Evolutionary conservation across 2,329 filamentous ascomycete species (phyloP), one percentile per base, ranked within the genome.

Genomic region (Colletotrichum brevisporum): DNA sequence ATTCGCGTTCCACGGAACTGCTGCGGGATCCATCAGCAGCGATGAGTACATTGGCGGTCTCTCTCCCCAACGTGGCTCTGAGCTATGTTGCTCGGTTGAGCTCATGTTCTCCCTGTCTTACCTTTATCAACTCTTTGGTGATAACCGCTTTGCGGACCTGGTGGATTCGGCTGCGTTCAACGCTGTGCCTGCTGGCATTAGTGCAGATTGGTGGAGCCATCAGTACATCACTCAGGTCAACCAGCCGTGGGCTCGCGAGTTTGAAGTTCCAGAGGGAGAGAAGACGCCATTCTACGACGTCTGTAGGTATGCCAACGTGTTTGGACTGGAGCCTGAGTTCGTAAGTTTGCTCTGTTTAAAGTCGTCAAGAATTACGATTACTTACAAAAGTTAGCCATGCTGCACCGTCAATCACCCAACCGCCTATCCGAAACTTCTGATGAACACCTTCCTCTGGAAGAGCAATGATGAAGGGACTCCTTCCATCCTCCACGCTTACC

Each of bases 331-430:
- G 64, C 84, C 84, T 2, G 81, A 86, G 41, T 88, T 79, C 60
- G 71, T 73, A 41, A 59, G 69, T 59, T n/a, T 4, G n/a, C 4
- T 12, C 15, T 16, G 10, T 48, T 13, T 3, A 2, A 24, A 31
- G 9, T 31, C 8, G 27, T 9, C 27, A 6, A 9, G 2, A 31
- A 36, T 9, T 8, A 36, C 31, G 6, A 10, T 24, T n/a, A n/a
- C 12, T 21, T 8, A 0, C 16, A 26, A 31, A 3, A 10, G 13
- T 52, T 63, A 79, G 53, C 83, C 84, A 1, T 89, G 87, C 76
- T 89, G 87, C 72, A 88, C 86, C 1, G 87, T 89, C 67, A 89
- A 89, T 66, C 85, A 89, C 71, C 84, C 83, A 1, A 86, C 89
- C 72, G 88, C 84, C 9, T 87, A 84, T 69, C 86, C 88, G 0